These are phyloP conservation scores for Kingdonia uniflora DNA, from an alignment of 164 flowering plant genomes.

Conservation along the genomic window DNA sequence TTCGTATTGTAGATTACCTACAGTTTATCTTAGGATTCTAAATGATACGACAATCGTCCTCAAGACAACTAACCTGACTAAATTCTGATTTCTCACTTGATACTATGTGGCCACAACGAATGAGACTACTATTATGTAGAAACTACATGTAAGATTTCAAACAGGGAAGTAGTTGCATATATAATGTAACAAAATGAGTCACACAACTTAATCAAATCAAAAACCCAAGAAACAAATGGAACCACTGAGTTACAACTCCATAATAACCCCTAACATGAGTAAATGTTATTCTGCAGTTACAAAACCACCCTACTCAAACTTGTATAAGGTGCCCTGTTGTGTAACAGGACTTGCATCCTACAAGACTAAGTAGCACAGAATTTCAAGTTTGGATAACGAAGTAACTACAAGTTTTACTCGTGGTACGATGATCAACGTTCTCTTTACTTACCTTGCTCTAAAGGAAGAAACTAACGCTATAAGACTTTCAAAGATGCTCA, in stretches of 20 bases:
- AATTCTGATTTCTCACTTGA: too few relatives aligned
- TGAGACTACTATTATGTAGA: too few relatives aligned
- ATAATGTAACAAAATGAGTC: too few relatives aligned
- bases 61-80: too few relatives aligned
- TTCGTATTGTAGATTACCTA: too few relatives aligned
- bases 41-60: too few relatives aligned
- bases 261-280: background rate
- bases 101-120: too few relatives aligned
- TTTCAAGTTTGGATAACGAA: conserved; percentile 4
- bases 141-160: too few relatives aligned
- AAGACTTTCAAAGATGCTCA: conserved; percentile 22
- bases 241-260: background rate
- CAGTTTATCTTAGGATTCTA: too few relatives aligned
- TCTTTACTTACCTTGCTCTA: background rate
- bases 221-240: too few relatives aligned
- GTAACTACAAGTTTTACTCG: conserved; percentile 11
- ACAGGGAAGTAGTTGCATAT: too few relatives aligned
- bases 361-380: background rate
- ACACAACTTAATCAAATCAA: too few relatives aligned
- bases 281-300: conserved; percentile 5
- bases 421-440: background rate
- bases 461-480: conserved; percentile 6
- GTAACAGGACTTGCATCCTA: background rate
- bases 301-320: background rate
- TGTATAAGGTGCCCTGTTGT: background rate